Evolutionary conservation across 164 flowering plant genomes (phyloP), one percentile per base, ranked within the genome.

Genomic region (Buxus sempervirens): DNA sequence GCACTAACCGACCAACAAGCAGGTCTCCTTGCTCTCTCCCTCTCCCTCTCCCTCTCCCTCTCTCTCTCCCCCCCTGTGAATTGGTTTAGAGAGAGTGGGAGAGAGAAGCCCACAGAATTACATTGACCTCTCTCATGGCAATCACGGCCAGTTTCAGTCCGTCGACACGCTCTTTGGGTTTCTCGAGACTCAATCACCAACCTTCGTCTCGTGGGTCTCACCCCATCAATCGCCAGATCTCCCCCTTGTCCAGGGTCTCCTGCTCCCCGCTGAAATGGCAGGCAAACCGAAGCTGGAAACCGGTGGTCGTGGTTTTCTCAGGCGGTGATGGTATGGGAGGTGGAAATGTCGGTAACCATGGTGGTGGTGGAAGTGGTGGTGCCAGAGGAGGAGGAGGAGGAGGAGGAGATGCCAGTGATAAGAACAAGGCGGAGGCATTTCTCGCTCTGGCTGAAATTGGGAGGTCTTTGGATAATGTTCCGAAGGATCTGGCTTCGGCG

Each of bases 401-500:
- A 20, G 85, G 72, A 0, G 92, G 62, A 1, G 85, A 76, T 32
- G 88, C 76, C n/a, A 72, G 80, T 18, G 86, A 82, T 21, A 76
- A 67, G 64, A 88, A 86, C 71, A 79, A 77, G 66, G 63, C 12
- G 51, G 98, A 88, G 69, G 90, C 86, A 49, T 0, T 88, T 9
- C 58, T 86, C 58, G 91, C 80, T 0, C 63, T 93, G 66, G 87
- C 82, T 12, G 88, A 81, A 80, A 74, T 83, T 0, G 88, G 82
- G 60, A 78, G 82, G 63, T 69, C 85, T 0, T 58, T 84, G 71
- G 87, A 82, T 7, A 86, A 82, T 62, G 13, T 91, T 20, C 97
- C 98, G 9, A 73, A 77, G 68, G 98, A 95, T 76, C 67, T 95
- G 71, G 91, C 88, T 36, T 73, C 86, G 22, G 96, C 97, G 63